Conservation (phyloP, 805 yeast species). For the Vanderwaltozyma tropicalis region DNA sequence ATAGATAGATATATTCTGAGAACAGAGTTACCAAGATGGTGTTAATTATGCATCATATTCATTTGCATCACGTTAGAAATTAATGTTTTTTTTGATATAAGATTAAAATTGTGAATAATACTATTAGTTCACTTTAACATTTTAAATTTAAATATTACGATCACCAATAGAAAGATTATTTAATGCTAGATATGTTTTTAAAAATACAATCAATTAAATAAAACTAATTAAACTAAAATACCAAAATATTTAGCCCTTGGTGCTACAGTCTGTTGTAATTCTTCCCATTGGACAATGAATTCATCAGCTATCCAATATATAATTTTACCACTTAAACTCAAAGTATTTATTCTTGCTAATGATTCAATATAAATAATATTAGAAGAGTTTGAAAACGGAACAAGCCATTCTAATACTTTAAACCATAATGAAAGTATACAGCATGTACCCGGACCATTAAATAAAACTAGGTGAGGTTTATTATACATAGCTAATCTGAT, state of each 20-base stretch:
- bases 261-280: constrained; percentile 37
- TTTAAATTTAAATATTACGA: too few relatives aligned
- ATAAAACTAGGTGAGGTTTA: constrained; percentile 24
- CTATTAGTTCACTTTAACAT: too few relatives aligned
- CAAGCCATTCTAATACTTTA: constrained; percentile 16
- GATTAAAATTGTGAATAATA: too few relatives aligned
- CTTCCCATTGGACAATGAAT: constrained; percentile 85
- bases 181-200: too few relatives aligned
- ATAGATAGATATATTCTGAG: constrained; percentile 45
- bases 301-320: constrained; percentile 63
- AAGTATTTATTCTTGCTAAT: constrained; percentile 62
- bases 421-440: constrained; percentile 24
- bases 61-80: too few relatives aligned
- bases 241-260: constrained; percentile 68
- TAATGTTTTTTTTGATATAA: too few relatives aligned
- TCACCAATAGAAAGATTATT: too few relatives aligned
- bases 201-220: not conserved
- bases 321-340: constrained; percentile 70
- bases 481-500: constrained; percentile 13
- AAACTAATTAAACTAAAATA: constrained; percentile 43
- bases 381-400: constrained; percentile 32
- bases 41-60: not conserved
- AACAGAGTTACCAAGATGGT: constrained; percentile 42
- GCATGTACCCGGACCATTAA: constrained; percentile 33
- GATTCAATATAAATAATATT: constrained; percentile 83